phyloP scores from a whole-genome alignment of 495 filamentous ascomycete species.

The Penicillium lagena region DNA sequence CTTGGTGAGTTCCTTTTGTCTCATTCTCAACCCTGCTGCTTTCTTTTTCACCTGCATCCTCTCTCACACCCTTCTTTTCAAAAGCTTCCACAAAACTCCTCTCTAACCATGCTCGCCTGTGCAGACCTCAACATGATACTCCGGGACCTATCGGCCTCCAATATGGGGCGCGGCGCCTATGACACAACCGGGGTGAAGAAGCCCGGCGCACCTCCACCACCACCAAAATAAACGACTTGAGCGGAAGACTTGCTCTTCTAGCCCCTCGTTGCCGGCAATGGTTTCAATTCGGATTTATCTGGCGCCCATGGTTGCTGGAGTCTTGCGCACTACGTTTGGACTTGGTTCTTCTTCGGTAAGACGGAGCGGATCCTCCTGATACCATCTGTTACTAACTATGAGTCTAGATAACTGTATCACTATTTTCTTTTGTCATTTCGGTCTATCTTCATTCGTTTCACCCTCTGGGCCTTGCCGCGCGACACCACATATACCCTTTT shows the following conservation, averaged over 20 bases:
- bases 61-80: background rate
- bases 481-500: constrained; percentile 30
- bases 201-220: constrained; percentile 45
- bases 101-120: constrained; percentile 27
- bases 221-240: constrained; percentile 25
- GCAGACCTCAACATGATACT: constrained; percentile 46
- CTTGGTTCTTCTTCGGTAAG: constrained; percentile 28
- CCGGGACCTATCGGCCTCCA: constrained; percentile 39
- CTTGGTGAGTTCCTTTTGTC: constrained; percentile 17
- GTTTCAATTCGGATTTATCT: constrained; percentile 17
- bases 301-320: constrained; percentile 23
- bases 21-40: constrained; percentile 12
- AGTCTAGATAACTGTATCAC: constrained; percentile 32
- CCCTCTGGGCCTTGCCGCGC: constrained; percentile 12
- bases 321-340: constrained; percentile 26
- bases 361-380: background rate
- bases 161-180: constrained; percentile 56
- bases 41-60: constrained; percentile 1
- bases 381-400: constrained; percentile 7
- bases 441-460: constrained; percentile 10
- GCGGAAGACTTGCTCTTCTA: constrained; percentile 13
- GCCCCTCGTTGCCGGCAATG: constrained; percentile 15
- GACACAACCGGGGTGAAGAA: constrained; percentile 55
- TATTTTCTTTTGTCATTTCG: constrained; percentile 20
- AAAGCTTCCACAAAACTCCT: background rate